phyloP scores from a whole-genome alignment of 2,329 filamentous ascomycete species.

The Alternaria novae-zelandiae region DNA sequence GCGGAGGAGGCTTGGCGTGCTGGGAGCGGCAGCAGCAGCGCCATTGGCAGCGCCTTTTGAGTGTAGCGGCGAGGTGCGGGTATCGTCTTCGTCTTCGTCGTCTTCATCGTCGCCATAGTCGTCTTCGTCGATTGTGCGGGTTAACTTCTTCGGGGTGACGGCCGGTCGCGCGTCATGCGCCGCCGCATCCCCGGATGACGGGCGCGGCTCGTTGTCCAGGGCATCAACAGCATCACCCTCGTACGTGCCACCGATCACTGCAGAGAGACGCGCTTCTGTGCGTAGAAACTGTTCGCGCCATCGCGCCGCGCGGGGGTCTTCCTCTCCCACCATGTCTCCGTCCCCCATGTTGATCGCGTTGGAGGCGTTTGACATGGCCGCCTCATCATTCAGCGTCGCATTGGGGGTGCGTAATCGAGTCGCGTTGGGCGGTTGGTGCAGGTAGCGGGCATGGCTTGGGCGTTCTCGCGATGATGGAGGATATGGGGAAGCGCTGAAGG shows the following conservation, averaged over 20 bases:
- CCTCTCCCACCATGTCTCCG: slow-evolving; percentile 52
- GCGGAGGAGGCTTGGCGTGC: slow-evolving; percentile 67
- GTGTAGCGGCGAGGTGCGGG: slow-evolving; percentile 57
- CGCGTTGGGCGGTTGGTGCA: slow-evolving; percentile 43
- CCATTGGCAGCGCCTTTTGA: slow-evolving; percentile 60
- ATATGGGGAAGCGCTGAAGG: slow-evolving; percentile 46
- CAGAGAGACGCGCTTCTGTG: slow-evolving; percentile 77
- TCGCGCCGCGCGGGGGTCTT: slow-evolving; percentile 58
- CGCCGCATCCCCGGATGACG: slow-evolving; percentile 39
- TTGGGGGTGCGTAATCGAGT: slow-evolving; percentile 51
- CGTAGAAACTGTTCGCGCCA: slow-evolving; percentile 80
- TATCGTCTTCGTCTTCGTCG: slow-evolving; percentile 56
- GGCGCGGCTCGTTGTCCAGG: slow-evolving; percentile 28
- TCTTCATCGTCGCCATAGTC: slow-evolving; percentile 83
- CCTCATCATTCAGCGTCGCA: slow-evolving; percentile 53
- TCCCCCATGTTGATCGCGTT: slow-evolving; percentile 46
- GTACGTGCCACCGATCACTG: slow-evolving; percentile 68
- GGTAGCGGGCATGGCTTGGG: slow-evolving; percentile 51
- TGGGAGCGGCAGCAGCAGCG: slow-evolving; percentile 61
- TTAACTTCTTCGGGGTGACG: slow-evolving; percentile 72
- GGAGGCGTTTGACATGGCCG: slow-evolving; percentile 47
- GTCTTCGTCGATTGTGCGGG: slow-evolving; percentile 80
- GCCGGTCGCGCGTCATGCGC: slow-evolving; percentile 53
- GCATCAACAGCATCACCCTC: slow-evolving; percentile 32
- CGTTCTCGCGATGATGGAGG: slow-evolving; percentile 51